These are phyloP conservation scores for Linnemannia hyalina DNA, from an alignment of 192 early-diverging fungal genomes.

Conservation along the genomic window DNA sequence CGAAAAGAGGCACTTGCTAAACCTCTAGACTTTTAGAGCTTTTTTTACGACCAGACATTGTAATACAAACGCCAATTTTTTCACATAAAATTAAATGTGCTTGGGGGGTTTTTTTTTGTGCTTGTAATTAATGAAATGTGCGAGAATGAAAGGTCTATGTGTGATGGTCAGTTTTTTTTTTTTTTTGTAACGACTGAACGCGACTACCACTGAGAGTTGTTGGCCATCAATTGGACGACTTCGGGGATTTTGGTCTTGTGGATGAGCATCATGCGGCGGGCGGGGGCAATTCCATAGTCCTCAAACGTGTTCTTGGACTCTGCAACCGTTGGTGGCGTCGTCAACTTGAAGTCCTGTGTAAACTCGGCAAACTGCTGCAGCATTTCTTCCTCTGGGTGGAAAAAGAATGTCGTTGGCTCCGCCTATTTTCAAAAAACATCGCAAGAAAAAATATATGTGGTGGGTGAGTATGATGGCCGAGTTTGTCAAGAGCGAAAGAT, in stretches of 20 bases:
- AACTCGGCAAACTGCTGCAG: slow-evolving; percentile 80
- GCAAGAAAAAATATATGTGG: too few relatives aligned
- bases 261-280: slow-evolving; percentile 75
- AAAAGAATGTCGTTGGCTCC: slow-evolving; percentile 74
- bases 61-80: background rate
- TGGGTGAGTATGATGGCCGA: too few relatives aligned
- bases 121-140: background rate
- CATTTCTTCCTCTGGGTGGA: slow-evolving; percentile 95
- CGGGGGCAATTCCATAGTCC: slow-evolving; percentile 87
- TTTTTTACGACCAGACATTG: background rate
- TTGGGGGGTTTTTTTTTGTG: background rate
- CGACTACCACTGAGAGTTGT: slow-evolving; percentile 53
- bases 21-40: background rate
- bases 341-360: slow-evolving; percentile 87
- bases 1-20: background rate
- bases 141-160: background rate
- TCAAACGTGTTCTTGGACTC: slow-evolving; percentile 87
- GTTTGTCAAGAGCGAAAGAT: too few relatives aligned
- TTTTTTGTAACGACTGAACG: background rate
- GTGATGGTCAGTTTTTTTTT: too few relatives aligned
- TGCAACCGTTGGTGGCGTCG: slow-evolving; percentile 73
- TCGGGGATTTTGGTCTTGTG: slow-evolving; percentile 67
- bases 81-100: background rate
- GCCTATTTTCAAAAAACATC: slow-evolving; percentile 17
- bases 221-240: slow-evolving; percentile 63